Base-by-base conservation (phyloP, 208 protist genomes). In the Kentomonas sorsogonicus region DNA sequence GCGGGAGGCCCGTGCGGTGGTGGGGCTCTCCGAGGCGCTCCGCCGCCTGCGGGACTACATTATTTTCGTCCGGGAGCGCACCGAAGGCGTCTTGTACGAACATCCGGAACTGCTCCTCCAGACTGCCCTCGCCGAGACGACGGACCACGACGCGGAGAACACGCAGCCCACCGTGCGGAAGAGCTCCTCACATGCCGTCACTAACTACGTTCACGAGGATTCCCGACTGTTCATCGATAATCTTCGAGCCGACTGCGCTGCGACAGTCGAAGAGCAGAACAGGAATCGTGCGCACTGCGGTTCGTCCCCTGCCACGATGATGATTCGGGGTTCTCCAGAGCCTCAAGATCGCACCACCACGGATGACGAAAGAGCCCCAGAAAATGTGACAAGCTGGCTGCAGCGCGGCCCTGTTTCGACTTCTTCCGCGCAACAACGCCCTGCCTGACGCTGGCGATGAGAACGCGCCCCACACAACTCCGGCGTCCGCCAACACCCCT, bases 31-130 rank as follows among this genome's bases (percentile, higher is more conserved):
- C 3, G 27, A 3, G 7, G n/a, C 25, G 11, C 56, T 62, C 31
- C 56, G 26, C 1, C 56, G 56, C 11, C 41, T 53, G 38, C 30
- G 44, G 30, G 43, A 50, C 27, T 62, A 62, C 20, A 47, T 62
- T 27, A 18, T 33, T 20, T 62, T 62, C 30, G 2, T 62, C 3
- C 44, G 47, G 6, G 10, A 52, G n/a, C 2, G 30, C 10, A 11
- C 9, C 26, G 3, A 18, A 25, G 0, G 7, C 4, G 25, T 31
- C 16, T 27, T 54, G 20, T 10, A 23, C 13, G 51, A 40, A 3
- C 33, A 44, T 18, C 56, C 26, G n/a, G 18, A 33, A 22, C 26
- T 53, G 13, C 9, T 40, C 25, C n/a, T 43, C 27, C 56, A 47
- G 33, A 26, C 16, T 30, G 22, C 16, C 16, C 13, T 59, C 27